A percentile compares a stretch with the other conserved stretches of the same genome.
phyloP scores from a whole-genome alignment of 164 flowering plant species.

The Berberis thunbergii region DNA sequence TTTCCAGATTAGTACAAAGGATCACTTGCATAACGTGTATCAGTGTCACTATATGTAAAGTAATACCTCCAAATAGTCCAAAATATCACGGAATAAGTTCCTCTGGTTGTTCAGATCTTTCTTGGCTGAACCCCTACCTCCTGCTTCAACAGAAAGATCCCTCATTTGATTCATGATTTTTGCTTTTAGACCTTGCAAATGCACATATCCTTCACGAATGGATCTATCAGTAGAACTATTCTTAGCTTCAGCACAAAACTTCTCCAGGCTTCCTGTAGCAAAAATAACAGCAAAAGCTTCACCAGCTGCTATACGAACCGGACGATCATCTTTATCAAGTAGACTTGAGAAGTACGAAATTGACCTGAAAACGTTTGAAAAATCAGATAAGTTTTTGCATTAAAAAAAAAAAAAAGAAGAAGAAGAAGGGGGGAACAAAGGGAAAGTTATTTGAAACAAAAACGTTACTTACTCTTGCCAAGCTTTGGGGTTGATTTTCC shows the following conservation, averaged over 20 bases:
- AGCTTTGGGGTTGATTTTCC: constrained; percentile 40
- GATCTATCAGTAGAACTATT: constrained; percentile 24
- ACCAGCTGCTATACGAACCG: constrained; percentile 86
- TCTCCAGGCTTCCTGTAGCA: constrained; percentile 60
- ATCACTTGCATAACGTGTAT: background rate
- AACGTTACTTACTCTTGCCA: constrained; percentile 68
- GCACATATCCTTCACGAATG: constrained; percentile 24
- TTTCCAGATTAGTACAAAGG: background rate
- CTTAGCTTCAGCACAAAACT: constrained; percentile 28
- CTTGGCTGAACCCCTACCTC: constrained; percentile 85
- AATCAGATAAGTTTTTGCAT: background rate
- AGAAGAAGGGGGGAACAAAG: background rate
- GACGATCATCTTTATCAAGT: constrained; percentile 79
- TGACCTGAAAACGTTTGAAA: constrained; percentile 44
- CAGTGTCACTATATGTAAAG: background rate
- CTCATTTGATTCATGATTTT: constrained; percentile 71
- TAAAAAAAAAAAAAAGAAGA: background rate
- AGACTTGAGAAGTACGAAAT: constrained; percentile 53
- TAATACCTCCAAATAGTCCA: constrained; percentile 76
- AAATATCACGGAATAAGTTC: constrained; percentile 60
- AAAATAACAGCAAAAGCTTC: constrained; percentile 85
- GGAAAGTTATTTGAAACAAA: background rate
- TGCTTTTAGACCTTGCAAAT: constrained; percentile 48
- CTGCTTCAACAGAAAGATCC: constrained; percentile 74
- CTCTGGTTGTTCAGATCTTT: constrained; percentile 82